These are phyloP conservation scores for Persicaria maculosa DNA, from an alignment of 148 eudicot genomes.

Conservation along the genomic window DNA sequence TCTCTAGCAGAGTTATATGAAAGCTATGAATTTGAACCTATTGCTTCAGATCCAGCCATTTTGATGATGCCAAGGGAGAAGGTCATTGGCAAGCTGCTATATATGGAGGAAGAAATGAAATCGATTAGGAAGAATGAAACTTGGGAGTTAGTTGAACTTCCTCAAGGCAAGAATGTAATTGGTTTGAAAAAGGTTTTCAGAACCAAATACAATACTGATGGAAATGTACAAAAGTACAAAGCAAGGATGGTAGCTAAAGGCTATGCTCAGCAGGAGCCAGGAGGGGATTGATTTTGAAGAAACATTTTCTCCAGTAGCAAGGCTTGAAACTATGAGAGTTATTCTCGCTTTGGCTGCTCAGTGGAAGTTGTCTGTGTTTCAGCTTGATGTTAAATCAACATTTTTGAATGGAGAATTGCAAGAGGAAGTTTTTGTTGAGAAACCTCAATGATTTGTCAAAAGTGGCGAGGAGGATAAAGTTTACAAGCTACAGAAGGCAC, in stretches of 20 bases:
- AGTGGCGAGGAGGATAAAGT: conserved; percentile 14
- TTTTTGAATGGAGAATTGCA: conserved; percentile 13
- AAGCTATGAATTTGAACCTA: background rate
- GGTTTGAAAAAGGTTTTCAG: background rate
- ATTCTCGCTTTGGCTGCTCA: conserved; percentile 4
- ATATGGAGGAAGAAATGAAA: conserved; percentile 4
- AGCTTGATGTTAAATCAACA: conserved; percentile 17
- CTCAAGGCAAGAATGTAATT: background rate
- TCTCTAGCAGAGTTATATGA: background rate
- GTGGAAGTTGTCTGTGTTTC: background rate
- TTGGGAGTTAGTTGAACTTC: conserved; percentile 2
- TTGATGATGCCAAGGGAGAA: background rate
- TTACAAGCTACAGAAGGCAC: conserved; percentile 6
- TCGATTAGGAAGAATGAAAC: background rate
- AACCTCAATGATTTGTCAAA: conserved; percentile 12
- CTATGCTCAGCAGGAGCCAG: conserved; percentile 9
- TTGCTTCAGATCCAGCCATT: background rate
- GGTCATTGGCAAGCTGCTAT: background rate
- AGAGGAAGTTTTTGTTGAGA: conserved; percentile 14
- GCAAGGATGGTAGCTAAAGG: conserved; percentile 11
- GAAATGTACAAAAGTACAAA: conserved; percentile 10
- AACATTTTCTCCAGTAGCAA: background rate
- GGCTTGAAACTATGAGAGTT: too few relatives aligned
- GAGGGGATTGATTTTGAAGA: conserved; percentile 8
- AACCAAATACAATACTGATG: background rate